phyloP scores from a whole-genome alignment of 805 yeast species.

The Cyberlindnera euphorbiae region DNA sequence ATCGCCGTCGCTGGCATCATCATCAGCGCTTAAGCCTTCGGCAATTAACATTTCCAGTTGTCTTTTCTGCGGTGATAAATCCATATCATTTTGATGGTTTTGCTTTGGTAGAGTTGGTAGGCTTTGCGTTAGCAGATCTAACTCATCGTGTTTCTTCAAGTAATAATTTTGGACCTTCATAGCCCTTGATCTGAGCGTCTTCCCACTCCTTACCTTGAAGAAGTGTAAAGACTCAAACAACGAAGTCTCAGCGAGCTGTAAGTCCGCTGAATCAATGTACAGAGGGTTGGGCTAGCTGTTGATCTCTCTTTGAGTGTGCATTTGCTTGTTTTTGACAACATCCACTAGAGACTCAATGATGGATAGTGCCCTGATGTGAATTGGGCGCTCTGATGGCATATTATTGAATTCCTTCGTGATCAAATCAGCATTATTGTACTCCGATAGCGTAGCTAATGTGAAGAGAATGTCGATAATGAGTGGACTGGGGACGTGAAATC shows the following conservation, averaged over 20 bases:
- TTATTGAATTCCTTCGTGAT: conserved; percentile 25
- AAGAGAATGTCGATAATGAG: conserved; percentile 31
- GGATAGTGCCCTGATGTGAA: conserved; percentile 31
- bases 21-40: not conserved
- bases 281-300: conserved; percentile 1
- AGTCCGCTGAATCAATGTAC: conserved; percentile 10
- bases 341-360: conserved; percentile 23
- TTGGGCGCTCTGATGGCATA: conserved; percentile 23
- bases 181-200: conserved; percentile 12
- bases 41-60: conserved; percentile 11
- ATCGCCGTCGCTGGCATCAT: conserved; percentile 6
- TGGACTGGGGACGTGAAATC: conserved; percentile 29
- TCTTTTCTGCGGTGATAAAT: conserved; percentile 23
- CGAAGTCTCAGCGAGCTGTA: conserved; percentile 11
- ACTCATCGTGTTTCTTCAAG: conserved; percentile 3
- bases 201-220: conserved; percentile 1
- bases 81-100: not conserved
- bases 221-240: conserved; percentile 13
- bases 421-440: conserved; percentile 20
- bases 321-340: conserved; percentile 8
- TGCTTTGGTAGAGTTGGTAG: conserved; percentile 1
- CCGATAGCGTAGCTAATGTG: conserved; percentile 33
- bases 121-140: not conserved
- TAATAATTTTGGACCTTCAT: conserved; percentile 11
- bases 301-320: not conserved